phyloP scores from a whole-genome alignment of 78 protist species.

The Paulinella micropora region DNA sequence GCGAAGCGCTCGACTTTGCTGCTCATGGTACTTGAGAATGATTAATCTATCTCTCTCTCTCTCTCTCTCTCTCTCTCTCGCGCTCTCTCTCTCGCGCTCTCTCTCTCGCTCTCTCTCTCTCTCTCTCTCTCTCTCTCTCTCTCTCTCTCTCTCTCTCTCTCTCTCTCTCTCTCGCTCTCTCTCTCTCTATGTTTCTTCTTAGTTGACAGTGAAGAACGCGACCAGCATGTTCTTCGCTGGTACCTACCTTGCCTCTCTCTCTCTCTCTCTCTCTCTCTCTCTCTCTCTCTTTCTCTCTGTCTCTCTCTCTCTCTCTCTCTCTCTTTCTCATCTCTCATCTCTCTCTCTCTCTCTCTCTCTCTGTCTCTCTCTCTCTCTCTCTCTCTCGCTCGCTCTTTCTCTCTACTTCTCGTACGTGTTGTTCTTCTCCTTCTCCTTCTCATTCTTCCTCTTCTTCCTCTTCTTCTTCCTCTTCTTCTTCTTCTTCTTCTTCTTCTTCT shows the following conservation, averaged over 20 bases:
- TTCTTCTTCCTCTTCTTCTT: neutral
- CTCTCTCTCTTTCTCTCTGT: neutral
- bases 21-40: too few relatives aligned
- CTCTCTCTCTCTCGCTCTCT: neutral
- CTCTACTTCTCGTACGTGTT: neutral
- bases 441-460: neutral
- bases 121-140: neutral
- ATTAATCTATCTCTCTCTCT: neutral
- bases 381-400: neutral
- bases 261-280: conserved; percentile 16
- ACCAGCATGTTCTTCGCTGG: neutral
- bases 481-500: neutral
- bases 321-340: neutral
- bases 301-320: conserved; percentile 13
- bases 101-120: neutral
- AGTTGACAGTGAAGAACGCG: too few relatives aligned
- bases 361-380: conserved; percentile 13
- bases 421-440: neutral
- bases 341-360: conserved; percentile 7
- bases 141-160: neutral
- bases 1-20: too few relatives aligned
- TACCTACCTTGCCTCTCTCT: neutral
- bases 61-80: neutral
- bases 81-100: neutral
- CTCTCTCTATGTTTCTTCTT: neutral